Conservation (phyloP, 208 protist genomes). For the Trypanosoma congolense region DNA sequence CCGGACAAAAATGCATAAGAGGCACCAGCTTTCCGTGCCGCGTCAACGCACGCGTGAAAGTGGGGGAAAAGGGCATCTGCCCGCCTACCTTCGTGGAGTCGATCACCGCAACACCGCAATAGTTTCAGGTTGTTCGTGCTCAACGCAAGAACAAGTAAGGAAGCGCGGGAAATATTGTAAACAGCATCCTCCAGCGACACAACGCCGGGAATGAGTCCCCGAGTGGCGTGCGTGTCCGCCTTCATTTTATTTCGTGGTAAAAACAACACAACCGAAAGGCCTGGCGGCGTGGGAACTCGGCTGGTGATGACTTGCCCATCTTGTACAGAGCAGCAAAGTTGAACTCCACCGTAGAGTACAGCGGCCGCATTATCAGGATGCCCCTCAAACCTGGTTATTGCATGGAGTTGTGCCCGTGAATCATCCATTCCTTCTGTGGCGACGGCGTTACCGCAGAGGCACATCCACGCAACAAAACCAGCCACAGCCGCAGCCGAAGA, state of each 20-base stretch:
- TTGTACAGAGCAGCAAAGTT: slow-evolving; percentile 66
- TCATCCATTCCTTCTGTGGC: slow-evolving; percentile 48
- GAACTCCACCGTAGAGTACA: slow-evolving; percentile 92
- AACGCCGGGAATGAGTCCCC: slow-evolving; percentile 61
- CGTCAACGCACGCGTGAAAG: slow-evolving; percentile 59
- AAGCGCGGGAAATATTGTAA: slow-evolving; percentile 89
- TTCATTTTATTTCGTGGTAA: slow-evolving; percentile 84
- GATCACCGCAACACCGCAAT: slow-evolving; percentile 67
- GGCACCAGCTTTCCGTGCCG: slow-evolving; percentile 55
- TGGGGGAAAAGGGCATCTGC: slow-evolving; percentile 67
- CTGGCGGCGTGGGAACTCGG: slow-evolving; percentile 68
- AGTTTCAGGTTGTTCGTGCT: slow-evolving; percentile 54
- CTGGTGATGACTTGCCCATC: slow-evolving; percentile 47
- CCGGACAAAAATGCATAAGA: slow-evolving; percentile 79
- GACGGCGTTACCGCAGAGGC: slow-evolving; percentile 78
- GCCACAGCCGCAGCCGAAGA: slow-evolving; percentile 87
- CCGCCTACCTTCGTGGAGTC: slow-evolving; percentile 84
- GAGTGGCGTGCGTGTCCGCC: slow-evolving; percentile 81
- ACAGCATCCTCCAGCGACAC: slow-evolving; percentile 74
- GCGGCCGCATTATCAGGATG: slow-evolving; percentile 92
- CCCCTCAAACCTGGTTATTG: slow-evolving; percentile 85
- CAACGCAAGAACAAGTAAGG: slow-evolving; percentile 84
- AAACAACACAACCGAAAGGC: slow-evolving; percentile 85
- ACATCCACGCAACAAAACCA: slow-evolving; percentile 88
- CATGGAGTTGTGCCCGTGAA: slow-evolving; percentile 59